Percentiles rank a stretch among this genome's conserved stretches.
Conservation (phyloP, 2,329 filamentous ascomycete genomes). For the Hirsutella rhossiliensis region DNA sequence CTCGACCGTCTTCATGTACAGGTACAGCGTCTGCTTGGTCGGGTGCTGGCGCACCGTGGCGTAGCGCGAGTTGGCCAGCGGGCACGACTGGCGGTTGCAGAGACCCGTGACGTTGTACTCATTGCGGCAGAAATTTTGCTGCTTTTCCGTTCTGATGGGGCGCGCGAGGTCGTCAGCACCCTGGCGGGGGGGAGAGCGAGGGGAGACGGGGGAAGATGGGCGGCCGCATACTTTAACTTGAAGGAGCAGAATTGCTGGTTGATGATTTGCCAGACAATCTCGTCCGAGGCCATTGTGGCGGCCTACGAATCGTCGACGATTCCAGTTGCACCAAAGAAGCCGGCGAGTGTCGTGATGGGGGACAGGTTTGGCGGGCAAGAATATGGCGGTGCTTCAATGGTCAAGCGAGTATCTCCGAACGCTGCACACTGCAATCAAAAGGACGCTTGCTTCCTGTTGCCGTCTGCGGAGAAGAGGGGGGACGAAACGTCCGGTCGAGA, state of each 20-base stretch:
- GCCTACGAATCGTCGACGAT: constrained; percentile 31
- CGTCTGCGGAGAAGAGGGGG: background rate
- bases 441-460: background rate
- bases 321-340: constrained; percentile 5
- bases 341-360: background rate
- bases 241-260: constrained; percentile 93
- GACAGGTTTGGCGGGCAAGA: no score
- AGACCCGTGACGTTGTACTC: constrained; percentile 80
- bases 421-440: no score
- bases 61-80: constrained; percentile 83
- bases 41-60: constrained; percentile 81
- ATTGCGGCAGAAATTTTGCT: constrained; percentile 90
- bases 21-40: constrained; percentile 71
- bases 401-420: no score
- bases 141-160: constrained; percentile 57
- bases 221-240: constrained; percentile 72
- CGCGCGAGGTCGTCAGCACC: constrained; percentile 14
- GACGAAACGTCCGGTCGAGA: constrained; percentile 8
- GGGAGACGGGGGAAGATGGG: background rate
- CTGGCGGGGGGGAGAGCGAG: background rate
- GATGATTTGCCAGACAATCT: constrained; percentile 95
- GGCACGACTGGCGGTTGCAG: constrained; percentile 80
- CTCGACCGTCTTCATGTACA: constrained; percentile 95
- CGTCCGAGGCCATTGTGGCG: constrained; percentile 58
- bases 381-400: no score